phyloP scores from a whole-genome alignment of 768 basidiomycete species.

The Pisolithus marmoratus region DNA sequence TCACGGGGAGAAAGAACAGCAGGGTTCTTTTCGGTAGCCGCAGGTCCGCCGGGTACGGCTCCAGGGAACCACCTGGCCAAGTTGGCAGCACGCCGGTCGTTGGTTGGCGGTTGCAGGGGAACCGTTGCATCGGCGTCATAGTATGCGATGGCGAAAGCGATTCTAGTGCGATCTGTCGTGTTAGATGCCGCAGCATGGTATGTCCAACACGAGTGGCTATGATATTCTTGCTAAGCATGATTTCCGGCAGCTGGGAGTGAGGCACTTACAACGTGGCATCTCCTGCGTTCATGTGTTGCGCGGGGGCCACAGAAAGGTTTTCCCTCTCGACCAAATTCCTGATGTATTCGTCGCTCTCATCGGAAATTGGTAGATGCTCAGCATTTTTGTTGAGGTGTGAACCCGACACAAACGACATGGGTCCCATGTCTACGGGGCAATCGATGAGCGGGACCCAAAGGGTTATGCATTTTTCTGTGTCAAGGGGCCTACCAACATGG shows the following conservation, averaged over 20 bases:
- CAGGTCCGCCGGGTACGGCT: not conserved
- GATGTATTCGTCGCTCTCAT: slow-evolving; percentile 1
- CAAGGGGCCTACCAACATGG: not conserved
- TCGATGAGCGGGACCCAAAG: slow-evolving; percentile 5
- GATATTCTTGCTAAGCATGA: not conserved
- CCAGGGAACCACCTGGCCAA: slow-evolving; percentile 7
- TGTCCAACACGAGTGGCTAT: slow-evolving; percentile 7
- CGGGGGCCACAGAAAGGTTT: slow-evolving; percentile 1
- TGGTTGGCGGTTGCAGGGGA: not conserved
- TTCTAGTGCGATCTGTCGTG: not conserved
- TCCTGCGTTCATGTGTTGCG: slow-evolving; percentile 4
- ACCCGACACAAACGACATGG: slow-evolving; percentile 6
- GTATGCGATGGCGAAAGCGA: slow-evolving; percentile 1
- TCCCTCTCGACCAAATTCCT: not conserved
- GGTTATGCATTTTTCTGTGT: slow-evolving; percentile 6
- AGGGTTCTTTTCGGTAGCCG: slow-evolving; percentile 2
- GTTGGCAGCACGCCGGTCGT: slow-evolving; percentile 3
- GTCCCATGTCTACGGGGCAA: slow-evolving; percentile 4
- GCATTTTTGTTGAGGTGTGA: slow-evolving; percentile 1
- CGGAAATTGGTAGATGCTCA: slow-evolving; percentile 2
- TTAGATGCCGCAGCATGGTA: slow-evolving; percentile 5
- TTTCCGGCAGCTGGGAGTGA: not conserved
- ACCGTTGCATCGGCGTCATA: slow-evolving; percentile 2
- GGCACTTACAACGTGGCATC: slow-evolving; percentile 4
- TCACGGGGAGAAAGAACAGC: not conserved